phyloP scores from a whole-genome alignment of 805 yeast species.

The Saturnispora galanensis region DNA sequence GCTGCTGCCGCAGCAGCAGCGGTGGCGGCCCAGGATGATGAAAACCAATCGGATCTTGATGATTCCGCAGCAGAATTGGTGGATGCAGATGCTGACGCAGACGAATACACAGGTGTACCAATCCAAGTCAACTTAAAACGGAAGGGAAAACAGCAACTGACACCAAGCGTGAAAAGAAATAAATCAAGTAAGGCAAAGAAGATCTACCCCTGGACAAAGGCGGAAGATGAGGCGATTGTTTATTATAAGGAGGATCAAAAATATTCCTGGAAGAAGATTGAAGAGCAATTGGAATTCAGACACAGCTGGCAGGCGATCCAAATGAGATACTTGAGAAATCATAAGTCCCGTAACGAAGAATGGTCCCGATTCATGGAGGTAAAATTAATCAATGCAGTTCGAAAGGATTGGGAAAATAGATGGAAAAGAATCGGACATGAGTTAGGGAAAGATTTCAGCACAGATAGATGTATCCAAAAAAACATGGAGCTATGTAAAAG shows the following conservation, averaged over 20 bases:
- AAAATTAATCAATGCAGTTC: slow-evolving; percentile 23
- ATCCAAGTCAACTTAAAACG: slow-evolving; percentile 1
- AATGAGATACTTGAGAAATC: slow-evolving; percentile 35
- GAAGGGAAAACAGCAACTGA: not conserved
- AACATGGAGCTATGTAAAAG: slow-evolving; percentile 25
- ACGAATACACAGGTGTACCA: slow-evolving; percentile 6
- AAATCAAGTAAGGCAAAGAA: slow-evolving; percentile 4
- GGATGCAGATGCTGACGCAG: slow-evolving; percentile 5
- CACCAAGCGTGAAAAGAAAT: not conserved
- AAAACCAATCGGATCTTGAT: slow-evolving; percentile 1
- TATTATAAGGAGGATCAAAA: slow-evolving; percentile 29
- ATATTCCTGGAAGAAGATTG: slow-evolving; percentile 32
- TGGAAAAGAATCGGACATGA: slow-evolving; percentile 31
- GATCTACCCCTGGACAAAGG: slow-evolving; percentile 25
- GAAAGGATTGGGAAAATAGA: slow-evolving; percentile 32
- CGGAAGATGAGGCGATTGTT: slow-evolving; percentile 29
- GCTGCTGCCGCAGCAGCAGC: slow-evolving; percentile 4
- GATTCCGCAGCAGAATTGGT: slow-evolving; percentile 4
- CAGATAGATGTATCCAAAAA: slow-evolving; percentile 25
- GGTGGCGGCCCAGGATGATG: not conserved
- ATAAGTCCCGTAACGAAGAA: slow-evolving; percentile 27
- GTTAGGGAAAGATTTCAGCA: slow-evolving; percentile 22
- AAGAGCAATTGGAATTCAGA: slow-evolving; percentile 21
- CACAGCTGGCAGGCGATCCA: slow-evolving; percentile 40
- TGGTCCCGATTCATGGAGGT: slow-evolving; percentile 29